Percentiles rank a stretch among this genome's conserved stretches.
Conservation (phyloP, 176 grass and related monocot genomes). For the Triticum aestivum region IWGSC_CS_RefSeq_v2.1 NC_057808.1:315459537-315460036, state of each 20-base stretch:
- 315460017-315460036: conserved; percentile 45
- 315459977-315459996: conserved; percentile 16
- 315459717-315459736: conserved; percentile 36
- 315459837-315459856: neutral
- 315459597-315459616: conserved; percentile 33
- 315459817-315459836: neutral
- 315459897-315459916: conserved; percentile 40
- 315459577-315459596: conserved; percentile 56
- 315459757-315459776: conserved; percentile 40
- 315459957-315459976: neutral
- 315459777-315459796: conserved; percentile 1
- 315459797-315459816: conserved; percentile 5
- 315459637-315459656: conserved; percentile 55
- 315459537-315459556: conserved; percentile 71
- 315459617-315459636: conserved; percentile 55
- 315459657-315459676: conserved; percentile 54
- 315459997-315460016: conserved; percentile 37
- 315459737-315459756: conserved; percentile 49
- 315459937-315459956: conserved; percentile 18
- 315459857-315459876: conserved; percentile 30
- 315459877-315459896: conserved; percentile 39
- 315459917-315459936: conserved; percentile 38
- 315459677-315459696: conserved; percentile 57
- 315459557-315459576: conserved; percentile 41
- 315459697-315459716: conserved; percentile 24